Conservation (phyloP, 2,329 filamentous ascomycete species). For the Mariannaea sp. region DNA sequence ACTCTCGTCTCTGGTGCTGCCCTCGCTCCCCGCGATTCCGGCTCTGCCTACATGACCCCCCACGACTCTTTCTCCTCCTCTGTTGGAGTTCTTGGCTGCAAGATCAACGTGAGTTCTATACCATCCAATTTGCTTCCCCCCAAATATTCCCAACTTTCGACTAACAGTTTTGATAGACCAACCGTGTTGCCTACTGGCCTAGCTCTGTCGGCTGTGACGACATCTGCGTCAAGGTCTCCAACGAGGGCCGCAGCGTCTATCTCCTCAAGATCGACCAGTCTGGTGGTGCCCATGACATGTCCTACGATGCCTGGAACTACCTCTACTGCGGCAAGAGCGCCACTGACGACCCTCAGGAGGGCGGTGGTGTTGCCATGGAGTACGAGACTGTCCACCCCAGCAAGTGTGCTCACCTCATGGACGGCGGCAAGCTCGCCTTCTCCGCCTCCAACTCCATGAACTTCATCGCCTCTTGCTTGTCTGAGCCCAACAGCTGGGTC, state of each 20-base stretch:
- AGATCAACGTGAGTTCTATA: slow-evolving; percentile 49
- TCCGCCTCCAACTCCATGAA: slow-evolving; percentile 62
- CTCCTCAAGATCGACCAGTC: slow-evolving; percentile 64
- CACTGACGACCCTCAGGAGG: slow-evolving; percentile 49
- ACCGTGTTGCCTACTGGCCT: slow-evolving; percentile 67
- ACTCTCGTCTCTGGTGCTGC: slow-evolving; percentile 38
- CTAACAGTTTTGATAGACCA: slow-evolving; percentile 40
- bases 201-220: slow-evolving; percentile 56
- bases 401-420: slow-evolving; percentile 56
- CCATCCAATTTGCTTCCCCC: too few relatives aligned
- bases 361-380: slow-evolving; percentile 57
- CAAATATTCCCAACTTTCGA: too few relatives aligned
- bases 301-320: slow-evolving; percentile 66
- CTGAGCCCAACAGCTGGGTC: slow-evolving; percentile 53
- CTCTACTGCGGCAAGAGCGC: slow-evolving; percentile 57
- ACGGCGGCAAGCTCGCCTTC: slow-evolving; percentile 57
- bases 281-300: slow-evolving; percentile 61
- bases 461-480: slow-evolving; percentile 54
- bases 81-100: slow-evolving; percentile 63
- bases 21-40: slow-evolving; percentile 35
- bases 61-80: slow-evolving; percentile 62
- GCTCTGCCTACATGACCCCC: slow-evolving; percentile 52
- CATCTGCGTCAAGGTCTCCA: slow-evolving; percentile 60
- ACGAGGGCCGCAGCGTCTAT: slow-evolving; percentile 55
- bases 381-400: slow-evolving; percentile 54